Base-by-base conservation (phyloP, 768 basidiomycete species). In the Sarcomyxa edulis region DNA sequence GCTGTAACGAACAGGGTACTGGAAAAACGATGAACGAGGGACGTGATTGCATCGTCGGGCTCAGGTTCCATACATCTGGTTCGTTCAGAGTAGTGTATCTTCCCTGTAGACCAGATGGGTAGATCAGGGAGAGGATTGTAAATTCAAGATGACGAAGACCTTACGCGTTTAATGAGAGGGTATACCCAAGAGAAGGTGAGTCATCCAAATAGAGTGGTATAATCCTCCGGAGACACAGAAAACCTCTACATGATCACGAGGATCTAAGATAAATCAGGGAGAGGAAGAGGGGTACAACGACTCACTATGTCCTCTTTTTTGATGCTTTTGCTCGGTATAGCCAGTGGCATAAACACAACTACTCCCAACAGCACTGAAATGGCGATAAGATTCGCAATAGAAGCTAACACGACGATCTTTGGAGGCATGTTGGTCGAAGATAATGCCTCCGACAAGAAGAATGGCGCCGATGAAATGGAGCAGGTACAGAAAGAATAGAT, bases 151-250 rank as follows among this genome's bases (percentile, higher is more conserved):
- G 19, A 9, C 34, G 52, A 62, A 16, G 43, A 74, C 69, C 2
- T n/a, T n/a, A n/a, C n/a, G n/a, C 66, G 68, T 49, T 60, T 56
- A 29, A 88, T 65, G 4, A 87, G 66, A 2, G 83, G 84, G 31
- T 75, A 69, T 22, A 88, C 65, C 84, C 87, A 90, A 24, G 51
- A 61, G 48, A 87, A 88, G 1, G 82, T 76, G 0, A 76, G 58
- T 86, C 87, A 88, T 27, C 73, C 71, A 62, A 73, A 76, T 10
- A 91, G 66, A 1, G 78, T 63, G 1, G 81, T 78, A 50, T 88
- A 89, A 48, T 90, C 87, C 52, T 91, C 88, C 0, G 79, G 83
- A 3, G 77, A 72, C n/a, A 81, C 58, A 4, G 68, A 59, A 12
- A 52, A 51, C 6, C 78, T 78, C 80, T 82, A 29, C 4, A 20